Evolutionary conservation across 169 alveolate genomes (phyloP).

Genomic region (Eimeria acervulina): DNA sequence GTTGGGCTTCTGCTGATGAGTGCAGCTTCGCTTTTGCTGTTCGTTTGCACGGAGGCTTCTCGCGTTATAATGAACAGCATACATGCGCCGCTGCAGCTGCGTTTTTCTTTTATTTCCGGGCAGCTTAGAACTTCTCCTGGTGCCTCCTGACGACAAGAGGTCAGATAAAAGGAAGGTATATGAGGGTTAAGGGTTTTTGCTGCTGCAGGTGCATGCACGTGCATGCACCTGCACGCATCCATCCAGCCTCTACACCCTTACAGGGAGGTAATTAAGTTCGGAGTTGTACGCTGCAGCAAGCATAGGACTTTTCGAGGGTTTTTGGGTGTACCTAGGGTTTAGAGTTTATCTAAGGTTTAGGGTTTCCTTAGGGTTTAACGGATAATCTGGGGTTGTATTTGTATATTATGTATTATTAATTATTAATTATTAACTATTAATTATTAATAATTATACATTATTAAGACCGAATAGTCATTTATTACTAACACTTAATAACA

Average conservation of each 20-base stretch:
- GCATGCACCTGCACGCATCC: too few relatives aligned
- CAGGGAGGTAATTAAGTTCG: neutral
- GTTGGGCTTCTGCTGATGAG: neutral
- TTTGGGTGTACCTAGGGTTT: neutral
- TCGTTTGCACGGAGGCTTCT: conserved; percentile 25
- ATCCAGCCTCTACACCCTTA: neutral
- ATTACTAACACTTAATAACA: too few relatives aligned
- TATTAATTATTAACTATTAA: too few relatives aligned
- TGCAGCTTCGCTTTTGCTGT: neutral
- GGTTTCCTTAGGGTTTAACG: neutral
- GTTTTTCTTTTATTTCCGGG: neutral
- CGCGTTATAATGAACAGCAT: neutral
- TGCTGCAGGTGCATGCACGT: neutral
- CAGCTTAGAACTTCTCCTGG: conserved; percentile 23
- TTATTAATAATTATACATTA: too few relatives aligned
- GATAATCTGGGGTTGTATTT: too few relatives aligned
- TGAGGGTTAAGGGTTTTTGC: neutral
- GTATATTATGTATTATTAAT: too few relatives aligned
- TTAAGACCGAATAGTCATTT: too few relatives aligned
- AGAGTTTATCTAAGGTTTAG: neutral
- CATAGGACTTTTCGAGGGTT: neutral
- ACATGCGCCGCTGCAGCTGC: conserved; percentile 53
- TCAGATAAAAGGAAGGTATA: neutral
- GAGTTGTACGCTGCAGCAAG: too few relatives aligned
- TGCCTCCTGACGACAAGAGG: neutral